phyloP scores from a whole-genome alignment of 2,329 filamentous ascomycete species.

The Monosporascus ibericus region DNA sequence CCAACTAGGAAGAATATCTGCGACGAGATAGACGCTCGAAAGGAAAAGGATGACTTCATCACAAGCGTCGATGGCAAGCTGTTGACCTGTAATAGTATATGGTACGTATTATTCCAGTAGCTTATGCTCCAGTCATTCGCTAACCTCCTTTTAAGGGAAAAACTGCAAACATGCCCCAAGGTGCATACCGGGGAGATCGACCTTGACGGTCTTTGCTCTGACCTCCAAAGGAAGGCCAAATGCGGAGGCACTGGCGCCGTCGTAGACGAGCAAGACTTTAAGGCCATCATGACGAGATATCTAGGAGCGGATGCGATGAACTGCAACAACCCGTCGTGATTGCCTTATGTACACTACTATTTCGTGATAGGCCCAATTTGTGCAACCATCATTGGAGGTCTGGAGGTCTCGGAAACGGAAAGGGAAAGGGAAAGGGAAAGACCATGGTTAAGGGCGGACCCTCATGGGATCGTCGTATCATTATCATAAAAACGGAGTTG shows the following conservation, averaged over 20 bases:
- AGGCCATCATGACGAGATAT: slow-evolving; percentile 66
- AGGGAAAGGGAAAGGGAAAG: background rate
- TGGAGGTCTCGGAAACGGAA: background rate
- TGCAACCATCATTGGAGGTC: background rate
- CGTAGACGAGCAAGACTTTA: slow-evolving; percentile 83
- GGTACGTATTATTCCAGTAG: slow-evolving; percentile 52
- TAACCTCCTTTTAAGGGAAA: slow-evolving; percentile 64
- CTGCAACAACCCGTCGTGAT: slow-evolving; percentile 1
- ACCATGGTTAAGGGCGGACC: background rate
- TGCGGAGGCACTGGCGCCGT: slow-evolving; percentile 89
- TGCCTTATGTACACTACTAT: background rate
- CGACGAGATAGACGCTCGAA: slow-evolving; percentile 68
- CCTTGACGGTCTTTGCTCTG: slow-evolving; percentile 84
- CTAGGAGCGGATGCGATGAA: slow-evolving; percentile 36
- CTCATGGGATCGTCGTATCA: background rate
- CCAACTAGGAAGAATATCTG: slow-evolving; percentile 58
- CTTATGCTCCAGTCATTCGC: slow-evolving; percentile 15
- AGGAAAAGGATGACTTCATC: slow-evolving; percentile 63
- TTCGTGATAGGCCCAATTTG: background rate
- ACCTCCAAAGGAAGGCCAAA: slow-evolving; percentile 91
- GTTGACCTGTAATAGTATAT: slow-evolving; percentile 85
- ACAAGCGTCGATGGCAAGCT: slow-evolving; percentile 52
- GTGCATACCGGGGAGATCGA: slow-evolving; percentile 90
- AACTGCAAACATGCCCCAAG: slow-evolving; percentile 77
- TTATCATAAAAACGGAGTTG: background rate